phyloP scores from a whole-genome alignment of 495 filamentous ascomycete genomes.

The Pseudoneurospora amorphoporcata region DNA sequence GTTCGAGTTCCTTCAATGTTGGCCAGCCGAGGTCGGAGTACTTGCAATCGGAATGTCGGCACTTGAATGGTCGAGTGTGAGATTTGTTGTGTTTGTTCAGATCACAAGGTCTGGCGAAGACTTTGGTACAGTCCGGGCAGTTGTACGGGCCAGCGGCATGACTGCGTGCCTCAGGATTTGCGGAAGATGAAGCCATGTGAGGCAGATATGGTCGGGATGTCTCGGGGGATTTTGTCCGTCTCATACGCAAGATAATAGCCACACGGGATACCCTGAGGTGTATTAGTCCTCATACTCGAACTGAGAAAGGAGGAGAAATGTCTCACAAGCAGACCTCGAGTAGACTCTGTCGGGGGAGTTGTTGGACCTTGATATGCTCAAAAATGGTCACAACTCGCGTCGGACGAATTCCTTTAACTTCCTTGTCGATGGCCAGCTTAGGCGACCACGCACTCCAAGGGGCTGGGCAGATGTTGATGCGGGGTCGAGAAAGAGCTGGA shows the following conservation, averaged over 20 bases:
- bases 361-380: background rate
- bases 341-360: background rate
- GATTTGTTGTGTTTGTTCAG: constrained; percentile 95
- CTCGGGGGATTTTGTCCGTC: background rate
- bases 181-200: constrained; percentile 11
- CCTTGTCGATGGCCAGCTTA: background rate
- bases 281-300: background rate
- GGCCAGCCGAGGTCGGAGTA: constrained; percentile 81
- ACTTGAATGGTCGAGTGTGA: constrained; percentile 91
- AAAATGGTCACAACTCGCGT: background rate
- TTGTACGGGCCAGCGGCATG: constrained; percentile 3
- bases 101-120: constrained; percentile 83
- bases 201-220: background rate
- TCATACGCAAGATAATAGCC: background rate
- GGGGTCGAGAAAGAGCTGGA: background rate
- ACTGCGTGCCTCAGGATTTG: constrained; percentile 1
- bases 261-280: background rate
- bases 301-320: background rate
- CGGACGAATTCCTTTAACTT: background rate
- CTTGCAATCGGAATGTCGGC: constrained; percentile 62
- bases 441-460: background rate
- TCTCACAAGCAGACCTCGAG: background rate
- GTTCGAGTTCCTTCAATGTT: constrained; percentile 90
- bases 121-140: constrained; percentile 56
- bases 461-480: background rate